Base-by-base conservation (phyloP, 129 eudicot genomes). In the Pulicaria dysenterica region DNA sequence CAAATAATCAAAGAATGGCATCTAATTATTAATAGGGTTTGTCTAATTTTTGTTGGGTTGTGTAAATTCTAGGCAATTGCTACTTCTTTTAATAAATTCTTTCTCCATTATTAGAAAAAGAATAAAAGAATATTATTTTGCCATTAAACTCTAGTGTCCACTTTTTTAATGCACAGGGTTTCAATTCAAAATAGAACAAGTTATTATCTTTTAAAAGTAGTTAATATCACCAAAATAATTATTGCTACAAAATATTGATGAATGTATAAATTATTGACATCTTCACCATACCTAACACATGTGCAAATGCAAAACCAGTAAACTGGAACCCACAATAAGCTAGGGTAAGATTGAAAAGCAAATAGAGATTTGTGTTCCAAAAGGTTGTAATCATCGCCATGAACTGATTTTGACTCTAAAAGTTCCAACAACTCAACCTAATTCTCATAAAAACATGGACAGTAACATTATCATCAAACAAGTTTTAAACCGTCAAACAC, bases 361-460 rank as follows among this genome's bases (percentile, higher is more conserved):
- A 67, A 63, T 38, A 24, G 36, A 59, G 65, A 82, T 59, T 85
- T 81, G 74, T 64, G 73, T 76, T 47, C 24, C 75, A 69, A 45
- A 77, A 84, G 58, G 74, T 4, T 63, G 70, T 44, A 76, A 75
- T 39, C 60, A 53, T 56, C 68, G 75, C 69, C 80, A 85, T 81
- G 82, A 85, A 79, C 81, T 72, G 66, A 66, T 65, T 78, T 67
- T 53, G 56, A 69, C 31, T 2, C 31, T 24, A 24, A 24, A 24
- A 24, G 31, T 24, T 24, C 31, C 31, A 24, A 24, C 31, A 24
- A 24, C 31, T 24, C 31, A 24, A 24, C 31, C 31, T 24, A 24
- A 24, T 24, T 24, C 31, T 24, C 31, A 24, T 24, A 2, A 24
- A 24, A 24, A 24, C 31, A 24, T 24, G 31, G 31, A 24, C 31